Conservation (phyloP, 2,329 filamentous ascomycete species). For the Aspergillus pseudonomiae region DNA sequence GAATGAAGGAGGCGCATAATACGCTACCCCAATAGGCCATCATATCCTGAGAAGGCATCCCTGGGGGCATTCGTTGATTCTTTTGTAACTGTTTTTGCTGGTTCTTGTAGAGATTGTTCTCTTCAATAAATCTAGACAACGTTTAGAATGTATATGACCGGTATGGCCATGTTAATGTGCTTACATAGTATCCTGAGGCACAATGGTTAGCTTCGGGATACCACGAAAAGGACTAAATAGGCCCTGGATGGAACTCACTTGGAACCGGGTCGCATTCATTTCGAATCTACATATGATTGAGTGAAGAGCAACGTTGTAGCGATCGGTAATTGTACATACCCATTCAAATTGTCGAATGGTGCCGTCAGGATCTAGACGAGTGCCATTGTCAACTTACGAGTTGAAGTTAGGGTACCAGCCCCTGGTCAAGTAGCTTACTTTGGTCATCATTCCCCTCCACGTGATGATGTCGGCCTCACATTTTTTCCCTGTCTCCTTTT, state of each 20-base stretch:
- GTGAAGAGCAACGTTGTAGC: background rate
- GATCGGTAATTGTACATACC: conserved; percentile 52
- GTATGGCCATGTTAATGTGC: conserved; percentile 16
- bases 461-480: conserved; percentile 81
- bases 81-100: conserved; percentile 63
- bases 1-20: background rate
- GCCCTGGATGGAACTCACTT: conserved; percentile 58
- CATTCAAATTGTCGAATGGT: conserved; percentile 79
- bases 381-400: background rate
- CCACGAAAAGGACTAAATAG: background rate
- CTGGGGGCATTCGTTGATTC: conserved; percentile 51
- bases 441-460: conserved; percentile 99
- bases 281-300: conserved; percentile 66
- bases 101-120: conserved; percentile 76
- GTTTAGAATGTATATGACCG: conserved; percentile 16
- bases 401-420: background rate
- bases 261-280: conserved; percentile 91
- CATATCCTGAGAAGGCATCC: conserved; percentile 68
- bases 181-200: conserved; percentile 58
- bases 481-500: conserved; percentile 67
- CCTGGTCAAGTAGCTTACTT: conserved; percentile 57
- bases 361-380: conserved; percentile 73
- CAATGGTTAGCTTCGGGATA: conserved; percentile 22
- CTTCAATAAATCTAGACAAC: conserved; percentile 80
- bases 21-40: conserved; percentile 88